Evolutionary conservation across 192 early-diverging fungal genomes (phyloP).

Genomic region (Coemansia erecta): DNA sequence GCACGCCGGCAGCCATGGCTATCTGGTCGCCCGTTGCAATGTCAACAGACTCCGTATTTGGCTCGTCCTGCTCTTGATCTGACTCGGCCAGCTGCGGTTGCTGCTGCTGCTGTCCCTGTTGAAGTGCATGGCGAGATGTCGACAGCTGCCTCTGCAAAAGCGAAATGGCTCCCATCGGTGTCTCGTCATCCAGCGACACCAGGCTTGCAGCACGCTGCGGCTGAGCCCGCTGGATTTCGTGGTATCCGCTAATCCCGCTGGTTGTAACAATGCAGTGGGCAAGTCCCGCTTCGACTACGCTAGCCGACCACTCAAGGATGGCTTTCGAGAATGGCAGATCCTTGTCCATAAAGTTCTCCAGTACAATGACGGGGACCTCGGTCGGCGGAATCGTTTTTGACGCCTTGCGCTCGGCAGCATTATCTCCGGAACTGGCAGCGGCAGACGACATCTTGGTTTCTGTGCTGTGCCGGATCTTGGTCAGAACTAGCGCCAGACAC

Average conservation of each 20-base stretch:
- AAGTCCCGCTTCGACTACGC: constrained; percentile 75
- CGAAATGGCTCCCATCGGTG: constrained; percentile 34
- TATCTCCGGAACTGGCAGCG: too few relatives aligned
- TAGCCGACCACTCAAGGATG: constrained; percentile 81
- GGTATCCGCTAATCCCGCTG: constrained; percentile 65
- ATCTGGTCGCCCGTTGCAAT: constrained; percentile 20
- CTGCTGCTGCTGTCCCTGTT: not conserved
- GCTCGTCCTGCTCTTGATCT: constrained; percentile 4
- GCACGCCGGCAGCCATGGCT: constrained; percentile 55
- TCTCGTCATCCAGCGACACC: constrained; percentile 43
- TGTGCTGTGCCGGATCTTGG: constrained; percentile 51
- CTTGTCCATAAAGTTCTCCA: constrained; percentile 81
- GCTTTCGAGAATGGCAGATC: constrained; percentile 60
- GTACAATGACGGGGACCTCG: constrained; percentile 83
- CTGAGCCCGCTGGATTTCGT: constrained; percentile 59
- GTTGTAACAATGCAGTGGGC: constrained; percentile 91
- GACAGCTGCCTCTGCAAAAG: constrained; percentile 53
- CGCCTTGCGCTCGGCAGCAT: not conserved
- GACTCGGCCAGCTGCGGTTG: too few relatives aligned
- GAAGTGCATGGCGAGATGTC: not conserved
- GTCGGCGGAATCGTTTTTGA: constrained; percentile 36
- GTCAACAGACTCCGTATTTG: not conserved
- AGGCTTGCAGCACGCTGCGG: constrained; percentile 39
- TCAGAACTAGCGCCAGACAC: constrained; percentile 69
- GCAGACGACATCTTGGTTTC: not conserved